Percentiles rank a stretch among this genome's conserved stretches.
Evolutionary conservation across 1,139 yeast species (phyloP).

Genomic region (Meyerozyma sp.): DNA sequence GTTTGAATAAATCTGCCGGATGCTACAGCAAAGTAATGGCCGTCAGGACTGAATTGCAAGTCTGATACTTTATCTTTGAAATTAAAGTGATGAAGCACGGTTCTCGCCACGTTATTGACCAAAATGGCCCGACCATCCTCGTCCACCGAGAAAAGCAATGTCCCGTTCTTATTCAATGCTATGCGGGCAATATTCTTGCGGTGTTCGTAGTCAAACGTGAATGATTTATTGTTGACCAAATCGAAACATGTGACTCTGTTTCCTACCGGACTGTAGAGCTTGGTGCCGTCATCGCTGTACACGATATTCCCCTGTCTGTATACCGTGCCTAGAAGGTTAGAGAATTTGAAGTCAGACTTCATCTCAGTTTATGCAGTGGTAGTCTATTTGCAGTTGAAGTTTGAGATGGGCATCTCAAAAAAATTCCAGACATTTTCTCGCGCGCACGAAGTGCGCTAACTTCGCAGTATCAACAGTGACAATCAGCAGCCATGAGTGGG

Average conservation of each 20-base stretch:
- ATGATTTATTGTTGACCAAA: conserved; percentile 75
- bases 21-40: conserved; percentile 81
- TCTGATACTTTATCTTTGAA: conserved; percentile 76
- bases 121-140: conserved; percentile 90
- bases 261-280: conserved; percentile 87
- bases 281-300: conserved; percentile 84
- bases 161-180: conserved; percentile 78
- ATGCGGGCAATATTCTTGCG: conserved; percentile 75
- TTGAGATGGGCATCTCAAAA: neutral
- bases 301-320: conserved; percentile 85
- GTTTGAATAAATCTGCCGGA: conserved; percentile 79
- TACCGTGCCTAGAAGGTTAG: conserved; percentile 90
- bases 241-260: conserved; percentile 89
- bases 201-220: conserved; percentile 90
- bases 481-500: conserved; percentile 26
- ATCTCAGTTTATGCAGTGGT: conserved; percentile 13
- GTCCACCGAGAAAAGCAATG: conserved; percentile 80
- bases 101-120: conserved; percentile 76
- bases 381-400: conserved; percentile 4
- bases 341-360: conserved; percentile 55
- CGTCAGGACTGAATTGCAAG: conserved; percentile 84
- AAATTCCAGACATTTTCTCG: neutral
- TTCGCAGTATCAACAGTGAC: neutral
- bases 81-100: conserved; percentile 92
- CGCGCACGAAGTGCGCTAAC: neutral